Percentiles rank a stretch among this genome's conserved stretches.
Conservation (phyloP, 257 asterid genomes). For the Ajuga chamaepitys region DNA sequence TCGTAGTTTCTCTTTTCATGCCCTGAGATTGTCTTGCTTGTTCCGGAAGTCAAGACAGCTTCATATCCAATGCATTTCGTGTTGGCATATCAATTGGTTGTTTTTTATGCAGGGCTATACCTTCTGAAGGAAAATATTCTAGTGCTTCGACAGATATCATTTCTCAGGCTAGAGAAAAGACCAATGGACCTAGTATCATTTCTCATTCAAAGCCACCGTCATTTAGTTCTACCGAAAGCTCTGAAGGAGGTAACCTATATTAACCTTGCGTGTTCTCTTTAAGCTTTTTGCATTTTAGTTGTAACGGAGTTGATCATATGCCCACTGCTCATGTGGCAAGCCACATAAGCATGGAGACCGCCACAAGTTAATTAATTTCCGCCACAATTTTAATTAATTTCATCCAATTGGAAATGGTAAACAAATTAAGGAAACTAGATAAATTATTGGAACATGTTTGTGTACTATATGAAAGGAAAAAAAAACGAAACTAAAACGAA, state of each 20-base stretch:
- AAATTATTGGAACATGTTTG: too few relatives aligned
- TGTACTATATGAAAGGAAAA: too few relatives aligned
- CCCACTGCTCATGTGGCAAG: too few relatives aligned
- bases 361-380: too few relatives aligned
- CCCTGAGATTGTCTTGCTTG: not conserved
- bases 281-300: not conserved
- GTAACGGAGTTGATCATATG: too few relatives aligned
- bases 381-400: too few relatives aligned
- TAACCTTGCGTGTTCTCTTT: not conserved
- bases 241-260: conserved; percentile 50
- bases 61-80: not conserved
- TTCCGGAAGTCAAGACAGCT: not conserved
- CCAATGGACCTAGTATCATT: conserved; percentile 39
- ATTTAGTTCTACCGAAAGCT: conserved; percentile 62
- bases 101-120: conserved; percentile 27
- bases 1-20: not conserved
- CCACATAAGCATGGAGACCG: too few relatives aligned
- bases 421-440: too few relatives aligned
- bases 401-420: too few relatives aligned
- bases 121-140: conserved; percentile 29
- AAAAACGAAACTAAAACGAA: too few relatives aligned
- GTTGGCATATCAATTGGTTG: conserved; percentile 12
- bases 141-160: conserved; percentile 19
- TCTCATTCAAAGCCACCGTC: conserved; percentile 59
- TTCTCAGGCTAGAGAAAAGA: conserved; percentile 33